These are phyloP conservation scores for Termitomyces eurrhizus DNA, from an alignment of 768 basidiomycete species.

Conservation along the genomic window DNA sequence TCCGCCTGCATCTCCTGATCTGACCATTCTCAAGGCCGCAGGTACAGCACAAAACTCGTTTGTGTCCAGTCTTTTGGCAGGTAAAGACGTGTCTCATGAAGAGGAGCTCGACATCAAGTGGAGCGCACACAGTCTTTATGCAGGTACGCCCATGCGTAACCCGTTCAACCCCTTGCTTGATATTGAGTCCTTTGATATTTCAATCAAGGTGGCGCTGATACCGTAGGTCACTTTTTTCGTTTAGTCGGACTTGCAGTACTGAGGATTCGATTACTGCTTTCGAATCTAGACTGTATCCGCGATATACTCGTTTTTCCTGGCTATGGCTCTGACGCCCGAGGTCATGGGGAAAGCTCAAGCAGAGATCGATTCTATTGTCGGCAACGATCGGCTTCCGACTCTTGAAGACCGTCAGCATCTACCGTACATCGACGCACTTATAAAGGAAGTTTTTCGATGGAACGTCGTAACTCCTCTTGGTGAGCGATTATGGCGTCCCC, in stretches of 20 bases:
- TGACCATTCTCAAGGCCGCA: slow-evolving; percentile 35
- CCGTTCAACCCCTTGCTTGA: no score
- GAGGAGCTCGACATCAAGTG: slow-evolving; percentile 63
- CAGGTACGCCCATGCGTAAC: slow-evolving; percentile 26
- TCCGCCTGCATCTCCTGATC: neutral
- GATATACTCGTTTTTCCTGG: slow-evolving; percentile 56
- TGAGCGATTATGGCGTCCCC: slow-evolving; percentile 3
- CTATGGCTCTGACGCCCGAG: slow-evolving; percentile 51
- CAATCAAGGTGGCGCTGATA: slow-evolving; percentile 47
- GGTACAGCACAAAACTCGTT: slow-evolving; percentile 55
- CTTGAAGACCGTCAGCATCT: slow-evolving; percentile 51
- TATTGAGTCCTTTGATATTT: neutral
- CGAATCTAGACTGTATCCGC: slow-evolving; percentile 50
- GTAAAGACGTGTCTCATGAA: slow-evolving; percentile 40
- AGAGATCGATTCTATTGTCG: slow-evolving; percentile 56
- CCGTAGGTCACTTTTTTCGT: slow-evolving; percentile 28
- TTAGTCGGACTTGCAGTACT: neutral
- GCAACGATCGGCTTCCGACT: slow-evolving; percentile 53
- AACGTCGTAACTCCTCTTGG: slow-evolving; percentile 42
- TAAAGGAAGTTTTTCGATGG: slow-evolving; percentile 53
- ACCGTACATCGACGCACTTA: slow-evolving; percentile 56
- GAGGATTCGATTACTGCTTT: neutral
- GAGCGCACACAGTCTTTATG: slow-evolving; percentile 51
- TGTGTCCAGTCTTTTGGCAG: slow-evolving; percentile 51
- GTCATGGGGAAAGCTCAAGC: slow-evolving; percentile 53